phyloP scores from a whole-genome alignment of 2,329 filamentous ascomycete species.

The Emergomyces orientalis region DNA sequence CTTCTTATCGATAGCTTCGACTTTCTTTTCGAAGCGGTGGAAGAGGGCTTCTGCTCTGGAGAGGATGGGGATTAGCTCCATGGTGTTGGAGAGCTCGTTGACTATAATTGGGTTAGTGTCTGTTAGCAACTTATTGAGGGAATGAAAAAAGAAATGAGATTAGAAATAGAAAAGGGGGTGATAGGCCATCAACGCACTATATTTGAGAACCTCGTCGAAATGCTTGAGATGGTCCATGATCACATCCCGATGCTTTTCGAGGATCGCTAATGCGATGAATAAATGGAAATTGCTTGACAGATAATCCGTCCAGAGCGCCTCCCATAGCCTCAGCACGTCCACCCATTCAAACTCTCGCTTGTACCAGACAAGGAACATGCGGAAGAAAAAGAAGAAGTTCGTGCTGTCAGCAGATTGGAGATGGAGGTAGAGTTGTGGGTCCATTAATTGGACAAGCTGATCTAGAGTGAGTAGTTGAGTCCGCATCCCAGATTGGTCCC shows the following conservation, averaged over 20 bases:
- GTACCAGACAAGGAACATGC: conserved; percentile 97
- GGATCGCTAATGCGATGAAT: conserved; percentile 84
- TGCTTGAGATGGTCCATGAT: conserved; percentile 91
- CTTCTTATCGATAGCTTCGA: conserved; percentile 89
- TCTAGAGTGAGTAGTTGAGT: conserved; percentile 83
- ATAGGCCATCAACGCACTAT: conserved; percentile 51
- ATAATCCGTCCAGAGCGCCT: conserved; percentile 88
- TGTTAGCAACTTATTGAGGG: conserved; percentile 5
- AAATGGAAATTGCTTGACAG: conserved; percentile 83
- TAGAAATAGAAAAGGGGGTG: neutral
- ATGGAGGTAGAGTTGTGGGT: conserved; percentile 86
- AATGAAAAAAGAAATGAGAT: neutral
- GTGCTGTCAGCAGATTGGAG: conserved; percentile 85
- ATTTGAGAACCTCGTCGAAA: conserved; percentile 97
- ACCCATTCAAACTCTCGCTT: conserved; percentile 92
- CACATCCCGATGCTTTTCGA: conserved; percentile 92
- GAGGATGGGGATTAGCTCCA: conserved; percentile 79
- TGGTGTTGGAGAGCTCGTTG: conserved; percentile 87
- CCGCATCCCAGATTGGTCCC: conserved; percentile 94
- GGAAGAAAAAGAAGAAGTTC: conserved; percentile 99
- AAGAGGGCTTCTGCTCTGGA: conserved; percentile 84
- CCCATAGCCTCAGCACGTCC: conserved; percentile 83
- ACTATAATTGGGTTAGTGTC: conserved; percentile 44
- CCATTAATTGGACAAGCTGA: conserved; percentile 92
- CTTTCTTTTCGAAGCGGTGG: conserved; percentile 73